Evolutionary conservation across 441 rosid genomes (phyloP), one percentile per base, ranked within the genome.

Genomic region (Euphorbia neoarborescens): DNA sequence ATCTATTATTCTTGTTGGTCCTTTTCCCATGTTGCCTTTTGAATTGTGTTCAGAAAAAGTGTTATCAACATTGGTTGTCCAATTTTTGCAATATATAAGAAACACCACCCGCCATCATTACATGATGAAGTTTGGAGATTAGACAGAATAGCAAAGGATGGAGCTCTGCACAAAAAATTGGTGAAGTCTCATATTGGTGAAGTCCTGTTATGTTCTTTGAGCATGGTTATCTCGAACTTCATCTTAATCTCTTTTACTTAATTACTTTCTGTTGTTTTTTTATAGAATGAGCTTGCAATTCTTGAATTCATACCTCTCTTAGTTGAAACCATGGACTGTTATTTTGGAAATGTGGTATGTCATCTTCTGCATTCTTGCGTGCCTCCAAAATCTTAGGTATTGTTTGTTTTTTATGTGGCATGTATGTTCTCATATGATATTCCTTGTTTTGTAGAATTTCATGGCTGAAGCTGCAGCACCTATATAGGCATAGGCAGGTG

Each of bases 41-140:
- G 24, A 6, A 48, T 71, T 27, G 38, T 37, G 28, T 14, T 44
- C 34, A 13, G 22, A 56, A 34, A 17, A 51, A 54, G 44, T 57
- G 25, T 42, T 44, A 58, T 42, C 27, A 34, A 68, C 61, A 42
- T 27, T 54, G 2, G 65, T 38, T 46, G 7, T 57, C 11, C 59
- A 35, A 70, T 54, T 73, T 75, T 73, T 75, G 75, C 84, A 95
- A 98, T 90, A 73, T 95, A 92, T 82, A 95, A 92, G 88, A 95
- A 95, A 71, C 99, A 95, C 74, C 92, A 92, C 67, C 99, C 99
- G 61, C 99, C 98, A 7, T 94, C 89, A 75, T 81, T 92, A 70
- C 81, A 84, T 4, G 99, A 95, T 76, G 98, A 95, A 78, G 98
- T 95, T 7, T 95, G 99, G 99, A 90, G 99, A 84, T 73, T 95